These are phyloP conservation scores for Aristolochia fimbriata DNA, from an alignment of 164 flowering plant genomes.

Conservation along the genomic window DNA sequence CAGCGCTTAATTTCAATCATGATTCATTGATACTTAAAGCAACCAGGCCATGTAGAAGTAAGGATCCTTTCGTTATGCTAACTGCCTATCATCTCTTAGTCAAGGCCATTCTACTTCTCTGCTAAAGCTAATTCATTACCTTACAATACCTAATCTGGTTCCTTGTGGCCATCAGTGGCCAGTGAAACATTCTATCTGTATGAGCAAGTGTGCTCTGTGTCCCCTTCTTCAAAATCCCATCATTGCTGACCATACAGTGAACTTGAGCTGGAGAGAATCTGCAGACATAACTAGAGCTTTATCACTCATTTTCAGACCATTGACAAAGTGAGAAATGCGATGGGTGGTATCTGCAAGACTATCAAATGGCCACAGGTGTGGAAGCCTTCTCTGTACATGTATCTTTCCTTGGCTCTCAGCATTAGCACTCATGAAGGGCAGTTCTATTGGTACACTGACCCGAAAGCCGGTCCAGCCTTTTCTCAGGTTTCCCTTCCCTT, in stretches of 20 bases:
- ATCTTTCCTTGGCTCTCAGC: slow-evolving; percentile 52
- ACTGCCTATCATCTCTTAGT: too few relatives aligned
- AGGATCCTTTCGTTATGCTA: too few relatives aligned
- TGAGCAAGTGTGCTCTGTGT: too few relatives aligned
- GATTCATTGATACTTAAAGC: too few relatives aligned
- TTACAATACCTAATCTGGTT: too few relatives aligned
- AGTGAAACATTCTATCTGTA: too few relatives aligned
- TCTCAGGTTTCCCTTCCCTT: slow-evolving; percentile 39
- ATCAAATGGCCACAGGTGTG: slow-evolving; percentile 55
- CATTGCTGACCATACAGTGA: not conserved
- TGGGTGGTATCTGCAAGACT: slow-evolving; percentile 37
- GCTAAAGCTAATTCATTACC: too few relatives aligned
- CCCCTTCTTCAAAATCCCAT: too few relatives aligned
- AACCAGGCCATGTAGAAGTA: too few relatives aligned
- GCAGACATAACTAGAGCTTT: too few relatives aligned
- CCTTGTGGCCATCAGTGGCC: too few relatives aligned
- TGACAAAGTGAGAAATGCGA: slow-evolving; percentile 32
- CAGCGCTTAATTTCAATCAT: not conserved
- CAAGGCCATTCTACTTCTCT: too few relatives aligned
- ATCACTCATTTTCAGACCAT: slow-evolving; percentile 12
- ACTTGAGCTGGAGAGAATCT: not conserved
- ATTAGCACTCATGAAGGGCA: slow-evolving; percentile 66
- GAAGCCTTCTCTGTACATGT: slow-evolving; percentile 74
- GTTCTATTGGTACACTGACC: slow-evolving; percentile 76
- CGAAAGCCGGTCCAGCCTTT: slow-evolving; percentile 66